A percentile compares a stretch with the other conserved stretches of the same genome.
Evolutionary conservation across 2,329 filamentous ascomycete species (phyloP).

Genomic region (Dothidotthia symphoricarpi): DNA sequence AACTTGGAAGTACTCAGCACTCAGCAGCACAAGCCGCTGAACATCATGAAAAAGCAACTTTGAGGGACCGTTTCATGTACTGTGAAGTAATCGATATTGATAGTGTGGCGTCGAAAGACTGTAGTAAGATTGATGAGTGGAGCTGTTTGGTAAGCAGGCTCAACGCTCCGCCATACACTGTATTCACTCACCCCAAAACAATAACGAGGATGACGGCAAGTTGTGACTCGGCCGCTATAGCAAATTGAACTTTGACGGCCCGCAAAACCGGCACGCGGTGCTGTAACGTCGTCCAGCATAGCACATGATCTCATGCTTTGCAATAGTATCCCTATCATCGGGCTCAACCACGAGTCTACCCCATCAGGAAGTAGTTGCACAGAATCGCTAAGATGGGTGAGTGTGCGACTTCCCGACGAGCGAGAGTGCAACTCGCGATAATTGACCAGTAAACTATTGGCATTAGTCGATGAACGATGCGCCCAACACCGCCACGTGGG

Average conservation of each 20-base stretch:
- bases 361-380: slow-evolving; percentile 7
- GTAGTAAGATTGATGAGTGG: no score
- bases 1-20: no score
- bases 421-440: slow-evolving; percentile 22
- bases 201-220: slow-evolving; percentile 3
- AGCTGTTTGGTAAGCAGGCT: background rate
- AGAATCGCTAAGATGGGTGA: slow-evolving; percentile 1
- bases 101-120: no score
- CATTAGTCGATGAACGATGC: slow-evolving; percentile 26
- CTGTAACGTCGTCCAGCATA: slow-evolving; percentile 26
- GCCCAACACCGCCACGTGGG: slow-evolving; percentile 16
- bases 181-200: slow-evolving; percentile 14
- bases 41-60: no score
- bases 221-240: slow-evolving; percentile 8
- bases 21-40: no score
- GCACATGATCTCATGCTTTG: slow-evolving; percentile 13
- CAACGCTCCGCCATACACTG: slow-evolving; percentile 28
- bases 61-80: no score
- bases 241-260: slow-evolving; percentile 14
- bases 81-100: no score
- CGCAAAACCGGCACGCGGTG: slow-evolving; percentile 16
- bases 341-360: slow-evolving; percentile 9
- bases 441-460: slow-evolving; percentile 11
- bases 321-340: slow-evolving; percentile 14
- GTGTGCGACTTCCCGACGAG: slow-evolving; percentile 12